These are phyloP conservation scores for Strobilomyces dryophilus DNA, from an alignment of 768 basidiomycete genomes.

Conservation along the genomic window DNA sequence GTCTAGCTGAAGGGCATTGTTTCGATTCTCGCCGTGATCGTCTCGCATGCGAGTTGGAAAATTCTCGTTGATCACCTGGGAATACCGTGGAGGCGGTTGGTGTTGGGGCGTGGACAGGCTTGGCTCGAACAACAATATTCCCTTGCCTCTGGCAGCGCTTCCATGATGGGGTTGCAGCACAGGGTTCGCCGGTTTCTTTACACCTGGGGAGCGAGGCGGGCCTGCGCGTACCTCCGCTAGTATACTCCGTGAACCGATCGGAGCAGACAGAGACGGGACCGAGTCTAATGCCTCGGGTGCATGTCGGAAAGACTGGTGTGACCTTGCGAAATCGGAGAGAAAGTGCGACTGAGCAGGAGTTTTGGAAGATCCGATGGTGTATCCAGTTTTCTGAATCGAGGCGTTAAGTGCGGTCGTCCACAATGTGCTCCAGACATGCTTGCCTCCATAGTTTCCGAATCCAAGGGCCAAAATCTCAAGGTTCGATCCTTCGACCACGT, in stretches of 20 bases:
- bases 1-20: slow-evolving; percentile 5
- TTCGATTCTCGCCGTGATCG: slow-evolving; percentile 10
- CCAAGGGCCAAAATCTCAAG: slow-evolving; percentile 86
- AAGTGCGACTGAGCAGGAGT: slow-evolving; percentile 24
- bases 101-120: slow-evolving; percentile 30
- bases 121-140: slow-evolving; percentile 26
- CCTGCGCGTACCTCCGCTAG: slow-evolving; percentile 67
- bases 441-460: slow-evolving; percentile 65
- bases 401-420: slow-evolving; percentile 8
- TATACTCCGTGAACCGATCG: slow-evolving; percentile 62
- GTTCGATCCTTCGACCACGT: slow-evolving; percentile 91
- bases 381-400: slow-evolving; percentile 46
- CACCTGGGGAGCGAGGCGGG: slow-evolving; percentile 26
- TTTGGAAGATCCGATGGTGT: slow-evolving; percentile 28
- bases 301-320: slow-evolving; percentile 49
- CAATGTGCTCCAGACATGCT: slow-evolving; percentile 3
- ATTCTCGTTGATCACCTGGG: slow-evolving; percentile 9
- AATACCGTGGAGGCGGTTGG: slow-evolving; percentile 34
- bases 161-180: slow-evolving; percentile 32
- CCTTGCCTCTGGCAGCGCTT: slow-evolving; percentile 32
- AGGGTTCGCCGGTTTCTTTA: slow-evolving; percentile 23
- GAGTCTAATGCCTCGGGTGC: slow-evolving; percentile 40
- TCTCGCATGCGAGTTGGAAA: slow-evolving; percentile 13
- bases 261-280: slow-evolving; percentile 56
- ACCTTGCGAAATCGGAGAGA: slow-evolving; percentile 21